A percentile compares a stretch with the other conserved stretches of the same genome.
These are phyloP conservation scores for Chlamydomonas sp. DNA, from an alignment of 139 green algal genomes.

Conservation along the genomic window DNA sequence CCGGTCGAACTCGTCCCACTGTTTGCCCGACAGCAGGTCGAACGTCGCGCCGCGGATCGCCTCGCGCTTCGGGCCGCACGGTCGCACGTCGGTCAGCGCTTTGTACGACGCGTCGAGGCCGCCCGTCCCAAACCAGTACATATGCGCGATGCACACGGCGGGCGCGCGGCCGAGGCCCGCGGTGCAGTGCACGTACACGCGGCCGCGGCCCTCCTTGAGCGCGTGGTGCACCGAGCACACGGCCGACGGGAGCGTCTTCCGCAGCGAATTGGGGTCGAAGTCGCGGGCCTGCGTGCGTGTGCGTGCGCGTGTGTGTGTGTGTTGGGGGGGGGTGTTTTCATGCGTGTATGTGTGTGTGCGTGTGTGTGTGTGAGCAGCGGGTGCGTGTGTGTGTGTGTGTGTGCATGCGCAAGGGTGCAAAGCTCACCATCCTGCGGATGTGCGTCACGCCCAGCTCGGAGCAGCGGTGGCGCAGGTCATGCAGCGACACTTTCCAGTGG, in stretches of 20 bases:
- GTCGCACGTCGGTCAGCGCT: slow-evolving; percentile 61
- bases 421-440: no score
- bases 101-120: slow-evolving; percentile 63
- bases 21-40: slow-evolving; percentile 29
- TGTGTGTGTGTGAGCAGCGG: no score
- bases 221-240: neutral
- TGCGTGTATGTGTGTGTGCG: no score
- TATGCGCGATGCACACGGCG: slow-evolving; percentile 62
- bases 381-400: no score
- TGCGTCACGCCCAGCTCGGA: slow-evolving; percentile 36
- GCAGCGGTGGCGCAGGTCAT: slow-evolving; percentile 3
- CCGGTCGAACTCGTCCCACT: neutral
- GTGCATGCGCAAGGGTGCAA: no score
- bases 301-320: no score
- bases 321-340: no score
- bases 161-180: slow-evolving; percentile 63
- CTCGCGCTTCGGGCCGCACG: slow-evolving; percentile 74
- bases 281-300: slow-evolving; percentile 12
- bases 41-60: slow-evolving; percentile 64
- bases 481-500: slow-evolving; percentile 32
- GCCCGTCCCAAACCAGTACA: slow-evolving; percentile 46
- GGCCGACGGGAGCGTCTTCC: slow-evolving; percentile 10
- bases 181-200: slow-evolving; percentile 75
- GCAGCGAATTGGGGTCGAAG: slow-evolving; percentile 12
- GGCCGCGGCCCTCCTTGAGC: neutral